Evolutionary conservation across 2,329 filamentous ascomycete species (phyloP), one percentile per base, ranked within the genome.

Genomic region (Trichoderma sp.): DNA sequence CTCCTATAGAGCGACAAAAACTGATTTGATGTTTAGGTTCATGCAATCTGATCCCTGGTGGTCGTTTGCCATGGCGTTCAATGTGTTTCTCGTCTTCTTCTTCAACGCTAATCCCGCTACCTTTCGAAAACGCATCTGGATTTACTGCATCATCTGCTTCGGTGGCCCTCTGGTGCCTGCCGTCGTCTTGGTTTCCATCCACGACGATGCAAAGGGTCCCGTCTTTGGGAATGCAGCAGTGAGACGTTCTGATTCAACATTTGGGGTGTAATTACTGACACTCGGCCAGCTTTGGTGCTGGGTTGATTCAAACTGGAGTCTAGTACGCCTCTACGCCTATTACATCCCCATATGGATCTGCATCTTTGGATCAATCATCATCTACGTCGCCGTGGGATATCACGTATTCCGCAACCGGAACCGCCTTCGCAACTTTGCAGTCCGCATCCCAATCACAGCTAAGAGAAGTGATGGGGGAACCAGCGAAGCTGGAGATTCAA

Each of bases 1-100:
- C 6, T 0, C 9, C 43, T 51, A 21, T 14, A 0, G 4, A 30
- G 5, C 2, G 8, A 7, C n/a, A 18, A 39, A 71, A 74, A 3
- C 64, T 34, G 12, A 30, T n/a, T 15, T 4, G 11, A 18, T 43
- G 21, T 8, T 15, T 57, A 93, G 90, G 88, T 94, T 93, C 79
- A 92, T 92, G 88, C 90, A 91, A 75, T 91, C 91, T 4, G 91
- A 93, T 80, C 89, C 91, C 0, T 86, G 92, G 82, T 94, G 91
- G 92, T 92, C 91, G 0, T 89, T 94, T 75, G 91, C 91, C 73
- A 95, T 95, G 92, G 92, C 93, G 0, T 85, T 91, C 76, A 95
- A 95, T 74, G 93, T 95, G 70, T 93, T 91, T 78, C 85, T 95
- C 64, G 87, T 89, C 53, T 89, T 90, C 77, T 89, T 89, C 80